These are phyloP conservation scores for Lentinula novae-zelandiae DNA, from an alignment of 1,284 basidiomycete genomes.

Conservation along the genomic window DNA sequence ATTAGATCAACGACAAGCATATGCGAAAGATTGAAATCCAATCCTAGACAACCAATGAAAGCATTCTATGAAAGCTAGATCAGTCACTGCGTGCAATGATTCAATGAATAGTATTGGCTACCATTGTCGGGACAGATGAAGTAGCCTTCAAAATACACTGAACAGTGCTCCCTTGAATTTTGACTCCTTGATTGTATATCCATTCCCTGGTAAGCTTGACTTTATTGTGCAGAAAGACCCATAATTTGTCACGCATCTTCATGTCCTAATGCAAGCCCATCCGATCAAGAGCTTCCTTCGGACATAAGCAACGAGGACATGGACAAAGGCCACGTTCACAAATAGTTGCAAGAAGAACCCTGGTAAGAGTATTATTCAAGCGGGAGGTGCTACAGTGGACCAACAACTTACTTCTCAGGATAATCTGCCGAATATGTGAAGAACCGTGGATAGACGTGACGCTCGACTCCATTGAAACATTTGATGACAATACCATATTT, in stretches of 20 bases:
- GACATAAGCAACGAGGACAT: conserved; percentile 26
- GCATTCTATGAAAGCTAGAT: conserved; percentile 26
- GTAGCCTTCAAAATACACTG: neutral
- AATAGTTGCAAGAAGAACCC: conserved; percentile 28
- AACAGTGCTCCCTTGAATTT: conserved; percentile 8
- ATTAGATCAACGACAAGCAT: conserved; percentile 32
- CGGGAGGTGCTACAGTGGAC: neutral
- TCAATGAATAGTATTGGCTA: no score
- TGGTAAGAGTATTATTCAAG: no score
- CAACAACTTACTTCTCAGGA: conserved; percentile 27
- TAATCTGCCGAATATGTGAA: conserved; percentile 32
- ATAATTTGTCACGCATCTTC: neutral
- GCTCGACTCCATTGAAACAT: conserved; percentile 22
- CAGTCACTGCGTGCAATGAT: no score
- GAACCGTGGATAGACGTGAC: conserved; percentile 24
- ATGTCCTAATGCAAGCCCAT: conserved; percentile 7
- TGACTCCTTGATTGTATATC: conserved; percentile 21
- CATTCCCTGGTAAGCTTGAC: conserved; percentile 13
- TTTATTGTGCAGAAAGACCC: neutral
- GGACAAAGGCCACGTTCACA: conserved; percentile 26
- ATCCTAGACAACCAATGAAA: conserved; percentile 23
- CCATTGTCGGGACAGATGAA: conserved; percentile 4
- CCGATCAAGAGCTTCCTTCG: conserved; percentile 17
- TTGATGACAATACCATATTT: conserved; percentile 25
- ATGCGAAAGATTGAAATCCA: conserved; percentile 24